Conservation (phyloP, 2,329 filamentous ascomycete genomes). For the Elsinoe batatas region DNA sequence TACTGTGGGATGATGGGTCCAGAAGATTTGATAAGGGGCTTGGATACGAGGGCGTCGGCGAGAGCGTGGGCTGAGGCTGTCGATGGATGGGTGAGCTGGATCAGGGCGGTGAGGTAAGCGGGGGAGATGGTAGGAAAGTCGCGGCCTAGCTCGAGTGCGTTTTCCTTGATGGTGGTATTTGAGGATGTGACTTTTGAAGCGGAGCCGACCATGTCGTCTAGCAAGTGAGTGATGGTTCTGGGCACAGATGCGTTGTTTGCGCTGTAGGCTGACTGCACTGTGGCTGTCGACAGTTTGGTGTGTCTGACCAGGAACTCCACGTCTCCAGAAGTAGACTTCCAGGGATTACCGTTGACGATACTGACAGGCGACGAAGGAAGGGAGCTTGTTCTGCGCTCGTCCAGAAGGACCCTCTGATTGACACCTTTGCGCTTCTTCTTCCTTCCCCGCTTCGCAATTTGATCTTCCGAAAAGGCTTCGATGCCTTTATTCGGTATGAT, state of each 20-base stretch:
- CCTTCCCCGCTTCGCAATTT: slow-evolving; percentile 36
- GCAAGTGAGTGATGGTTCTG: slow-evolving; percentile 46
- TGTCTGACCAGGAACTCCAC: slow-evolving; percentile 49
- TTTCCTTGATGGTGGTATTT: slow-evolving; percentile 35
- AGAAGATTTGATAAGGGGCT: slow-evolving; percentile 21
- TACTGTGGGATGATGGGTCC: slow-evolving; percentile 41
- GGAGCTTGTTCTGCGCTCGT: slow-evolving; percentile 20
- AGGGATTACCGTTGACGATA: slow-evolving; percentile 37
- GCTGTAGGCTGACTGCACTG: slow-evolving; percentile 50
- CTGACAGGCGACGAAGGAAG: slow-evolving; percentile 22
- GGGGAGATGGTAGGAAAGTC: slow-evolving; percentile 46
- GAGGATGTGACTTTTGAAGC: slow-evolving; percentile 29
- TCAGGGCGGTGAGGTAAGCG: slow-evolving; percentile 42
- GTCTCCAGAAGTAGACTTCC: slow-evolving; percentile 48
- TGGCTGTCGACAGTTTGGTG: slow-evolving; percentile 37
- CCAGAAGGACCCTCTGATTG: slow-evolving; percentile 26
- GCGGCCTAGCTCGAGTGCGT: slow-evolving; percentile 44
- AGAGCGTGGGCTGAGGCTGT: slow-evolving; percentile 50
- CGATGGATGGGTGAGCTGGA: slow-evolving; percentile 49
- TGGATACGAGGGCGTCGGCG: slow-evolving; percentile 42
- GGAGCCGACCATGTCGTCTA: slow-evolving; percentile 37
- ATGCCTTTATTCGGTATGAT: slow-evolving; percentile 55
- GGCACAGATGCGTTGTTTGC: slow-evolving; percentile 46
- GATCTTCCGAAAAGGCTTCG: slow-evolving; percentile 64
- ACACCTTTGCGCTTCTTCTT: slow-evolving; percentile 37